Percentiles rank a stretch among this genome's conserved stretches.
Conservation (phyloP, 306 rosid species). For the Cyamopsis tetragonoloba region DNA sequence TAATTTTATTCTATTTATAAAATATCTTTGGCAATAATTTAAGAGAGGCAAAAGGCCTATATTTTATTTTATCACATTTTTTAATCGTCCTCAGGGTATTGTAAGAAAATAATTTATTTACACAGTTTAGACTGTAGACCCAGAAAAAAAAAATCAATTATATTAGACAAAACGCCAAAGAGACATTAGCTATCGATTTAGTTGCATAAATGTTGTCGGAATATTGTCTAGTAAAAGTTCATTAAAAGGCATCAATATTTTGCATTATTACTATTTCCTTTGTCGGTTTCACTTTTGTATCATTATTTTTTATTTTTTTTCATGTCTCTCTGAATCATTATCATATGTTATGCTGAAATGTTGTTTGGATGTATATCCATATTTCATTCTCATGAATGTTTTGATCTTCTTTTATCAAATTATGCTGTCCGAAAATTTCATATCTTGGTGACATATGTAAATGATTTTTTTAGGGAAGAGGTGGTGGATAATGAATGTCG, state of each 20-base stretch:
- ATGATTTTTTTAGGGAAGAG: not conserved
- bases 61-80: not conserved
- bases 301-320: slow-evolving; percentile 1
- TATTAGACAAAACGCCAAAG: slow-evolving; percentile 23
- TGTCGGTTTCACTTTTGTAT: slow-evolving; percentile 30
- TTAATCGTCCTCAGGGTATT: not conserved
- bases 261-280: slow-evolving; percentile 27
- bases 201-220: slow-evolving; percentile 35
- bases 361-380: not conserved
- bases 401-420: not conserved
- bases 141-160: not conserved
- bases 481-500: no score
- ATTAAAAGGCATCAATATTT: slow-evolving; percentile 24
- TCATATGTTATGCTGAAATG: not conserved
- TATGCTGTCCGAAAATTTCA: slow-evolving; percentile 2
- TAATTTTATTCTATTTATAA: not conserved
- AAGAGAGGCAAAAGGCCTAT: not conserved
- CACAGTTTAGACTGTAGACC: not conserved
- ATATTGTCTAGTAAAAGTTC: slow-evolving; percentile 30
- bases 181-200: slow-evolving; percentile 19
- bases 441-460: not conserved
- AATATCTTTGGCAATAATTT: not conserved
- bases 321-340: slow-evolving; percentile 14
- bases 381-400: not conserved
- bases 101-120: not conserved